Evolutionary conservation across 2,329 filamentous ascomycete genomes (phyloP).

Genomic region (Thermochaetoides dissita): DNA sequence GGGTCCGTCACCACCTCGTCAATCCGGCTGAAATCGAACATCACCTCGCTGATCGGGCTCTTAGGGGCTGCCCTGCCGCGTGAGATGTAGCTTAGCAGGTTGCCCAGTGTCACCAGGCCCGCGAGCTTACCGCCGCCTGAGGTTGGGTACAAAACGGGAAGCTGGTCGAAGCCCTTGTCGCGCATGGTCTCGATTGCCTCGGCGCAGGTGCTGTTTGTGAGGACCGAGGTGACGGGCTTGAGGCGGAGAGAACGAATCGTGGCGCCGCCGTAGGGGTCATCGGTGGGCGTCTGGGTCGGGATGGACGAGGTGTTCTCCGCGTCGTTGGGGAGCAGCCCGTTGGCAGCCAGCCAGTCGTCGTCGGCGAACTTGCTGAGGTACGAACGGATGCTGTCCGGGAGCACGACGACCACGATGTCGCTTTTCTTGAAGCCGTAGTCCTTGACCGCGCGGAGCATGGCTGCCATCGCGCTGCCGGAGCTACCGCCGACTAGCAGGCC

Average conservation of each 20-base stretch:
- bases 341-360: constrained; percentile 96
- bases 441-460: constrained; percentile 21
- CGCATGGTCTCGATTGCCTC: constrained; percentile 96
- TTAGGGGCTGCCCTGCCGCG: constrained; percentile 62
- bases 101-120: constrained; percentile 86
- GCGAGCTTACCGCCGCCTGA: constrained; percentile 52
- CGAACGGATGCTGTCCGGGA: constrained; percentile 92
- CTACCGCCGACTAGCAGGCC: constrained; percentile 87
- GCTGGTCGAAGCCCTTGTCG: constrained; percentile 94
- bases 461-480: constrained; percentile 63
- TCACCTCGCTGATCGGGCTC: constrained; percentile 69
- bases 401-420: constrained; percentile 77
- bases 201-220: constrained; percentile 55
- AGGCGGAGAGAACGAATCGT: constrained; percentile 73
- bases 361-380: constrained; percentile 98
- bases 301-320: constrained; percentile 27
- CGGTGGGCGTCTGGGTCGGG: constrained; percentile 21
- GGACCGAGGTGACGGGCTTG: constrained; percentile 83
- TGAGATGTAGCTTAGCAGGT: constrained; percentile 81
- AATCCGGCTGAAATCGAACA: constrained; percentile 89
- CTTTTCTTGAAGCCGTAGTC: constrained; percentile 42
- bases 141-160: constrained; percentile 66
- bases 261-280: constrained; percentile 61
- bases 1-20: constrained; percentile 86
- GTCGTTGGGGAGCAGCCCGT: constrained; percentile 66